These are phyloP conservation scores for Neonectria neomacrospora DNA, from an alignment of 2,329 filamentous ascomycete genomes.

Conservation along the genomic window DNA sequence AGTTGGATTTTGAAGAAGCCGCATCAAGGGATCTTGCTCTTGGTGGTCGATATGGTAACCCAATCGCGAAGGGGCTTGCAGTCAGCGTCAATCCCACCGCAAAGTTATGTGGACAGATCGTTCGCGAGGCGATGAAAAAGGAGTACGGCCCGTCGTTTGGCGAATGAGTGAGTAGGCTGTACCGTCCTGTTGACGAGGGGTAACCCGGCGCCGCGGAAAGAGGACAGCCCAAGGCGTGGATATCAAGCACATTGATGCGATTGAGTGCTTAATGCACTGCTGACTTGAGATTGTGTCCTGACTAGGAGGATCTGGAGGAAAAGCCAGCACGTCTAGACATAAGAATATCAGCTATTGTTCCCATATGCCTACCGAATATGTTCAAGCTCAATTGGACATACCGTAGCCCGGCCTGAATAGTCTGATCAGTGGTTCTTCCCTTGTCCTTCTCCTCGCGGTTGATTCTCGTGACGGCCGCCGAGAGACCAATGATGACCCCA, in stretches of 20 bases:
- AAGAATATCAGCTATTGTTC: constrained; percentile 19
- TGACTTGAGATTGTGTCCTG: background rate
- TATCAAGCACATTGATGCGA: background rate
- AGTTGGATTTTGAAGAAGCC: constrained; percentile 69
- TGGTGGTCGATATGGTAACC: constrained; percentile 73
- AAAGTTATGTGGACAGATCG: constrained; percentile 76
- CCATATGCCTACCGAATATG: background rate
- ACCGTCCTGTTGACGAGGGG: constrained; percentile 21
- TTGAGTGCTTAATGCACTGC: background rate
- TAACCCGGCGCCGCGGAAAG: background rate
- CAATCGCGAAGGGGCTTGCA: constrained; percentile 71
- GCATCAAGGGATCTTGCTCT: constrained; percentile 72
- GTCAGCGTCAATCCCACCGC: constrained; percentile 75
- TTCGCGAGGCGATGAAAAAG: constrained; percentile 75
- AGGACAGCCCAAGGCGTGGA: background rate
- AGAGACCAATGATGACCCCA: constrained; percentile 65
- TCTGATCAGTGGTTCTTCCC: constrained; percentile 63
- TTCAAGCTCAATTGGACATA: constrained; percentile 36
- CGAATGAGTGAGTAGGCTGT: constrained; percentile 41
- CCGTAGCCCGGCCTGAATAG: constrained; percentile 58
- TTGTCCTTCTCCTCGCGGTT: constrained; percentile 70
- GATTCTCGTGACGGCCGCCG: constrained; percentile 66
- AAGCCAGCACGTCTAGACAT: constrained; percentile 47
- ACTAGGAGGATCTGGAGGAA: constrained; percentile 37
- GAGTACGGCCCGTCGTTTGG: constrained; percentile 68